phyloP scores from a whole-genome alignment of 345 rosid species.

The Arabidopsis suecica region DNA sequence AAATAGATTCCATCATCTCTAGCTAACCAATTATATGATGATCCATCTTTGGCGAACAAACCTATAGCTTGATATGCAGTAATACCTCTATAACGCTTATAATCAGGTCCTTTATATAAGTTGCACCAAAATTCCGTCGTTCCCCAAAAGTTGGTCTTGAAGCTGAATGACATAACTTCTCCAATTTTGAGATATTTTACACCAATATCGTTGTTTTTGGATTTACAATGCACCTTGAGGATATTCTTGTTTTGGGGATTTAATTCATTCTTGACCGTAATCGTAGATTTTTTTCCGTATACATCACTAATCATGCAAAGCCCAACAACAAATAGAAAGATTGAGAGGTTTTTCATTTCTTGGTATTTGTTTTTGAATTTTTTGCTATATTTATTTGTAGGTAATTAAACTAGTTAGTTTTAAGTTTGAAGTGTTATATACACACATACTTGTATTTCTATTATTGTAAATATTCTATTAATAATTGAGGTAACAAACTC shows the following conservation, averaged over 20 bases:
- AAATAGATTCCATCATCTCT: constrained; percentile 17
- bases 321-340: constrained; percentile 17
- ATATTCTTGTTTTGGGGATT: not conserved
- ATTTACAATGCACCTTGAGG: constrained; percentile 3
- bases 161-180: not conserved
- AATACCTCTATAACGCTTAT: not conserved
- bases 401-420: not conserved
- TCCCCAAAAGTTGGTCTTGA: constrained; percentile 14
- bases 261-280: constrained; percentile 10
- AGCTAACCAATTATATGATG: constrained; percentile 6
- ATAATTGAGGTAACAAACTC: not conserved
- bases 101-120: not conserved
- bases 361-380: not conserved
- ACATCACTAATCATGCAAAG: constrained; percentile 26
- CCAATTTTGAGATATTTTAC: not conserved
- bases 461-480: not conserved
- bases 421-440: not conserved
- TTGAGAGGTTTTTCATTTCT: constrained; percentile 18
- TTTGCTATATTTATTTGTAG: not conserved
- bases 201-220: not conserved
- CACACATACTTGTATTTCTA: not conserved
- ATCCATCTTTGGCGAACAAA: not conserved
- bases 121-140: not conserved
- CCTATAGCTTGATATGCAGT: not conserved
- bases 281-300: not conserved